Base-by-base conservation (phyloP, 805 yeast species). In the Zygosaccharomyces bisporus region DNA sequence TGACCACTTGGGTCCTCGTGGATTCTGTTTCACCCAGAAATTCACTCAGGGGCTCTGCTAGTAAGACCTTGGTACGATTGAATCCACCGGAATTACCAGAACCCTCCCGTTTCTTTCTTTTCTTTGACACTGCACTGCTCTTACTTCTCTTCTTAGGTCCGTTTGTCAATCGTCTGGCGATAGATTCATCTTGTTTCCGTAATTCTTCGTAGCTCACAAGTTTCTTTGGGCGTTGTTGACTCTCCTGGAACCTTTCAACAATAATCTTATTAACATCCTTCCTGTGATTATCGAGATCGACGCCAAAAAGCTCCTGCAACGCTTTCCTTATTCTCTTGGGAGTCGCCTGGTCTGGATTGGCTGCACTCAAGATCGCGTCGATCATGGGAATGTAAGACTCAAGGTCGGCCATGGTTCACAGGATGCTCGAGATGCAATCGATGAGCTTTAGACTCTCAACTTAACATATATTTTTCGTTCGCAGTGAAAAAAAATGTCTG, bases 251-350 rank as follows among this genome's bases (percentile, higher is more conserved):
- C 43, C 91, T 65, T 8, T 71, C 73, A 51, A 83, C 60, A 34
- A 86, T 83, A 29, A 80, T 53, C 2, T 75, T 79, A 52, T 83
- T 83, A 35, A 85, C 70, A 19, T 64, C 73, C 53, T 79, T 75
- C 73, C 82, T 68, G 17, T 51, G 52, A 4, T 74, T 70, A 46
- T 74, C 65, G 34, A 84, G 69, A 51, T 83, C 80, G 1, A 74
- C 69, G 4, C 74, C 76, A 55, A 80, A 84, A 24, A 86, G 68
- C 49, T 77, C 85, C 58, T 81, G 87, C n/a, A 86, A 56, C 0
- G 90, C 91, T 47, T 74, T 72, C 49, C 95, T 69, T 18, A 86
- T 77, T 58, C 77, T 75, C 61, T 83, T 83, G 5, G 84, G 88
- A 0, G 90, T 78, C 12, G 86, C 79, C 48, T 76, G 72, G 47